Evolutionary conservation across 2,329 filamentous ascomycete species (phyloP).

Genomic region (Lachnellula arida): DNA sequence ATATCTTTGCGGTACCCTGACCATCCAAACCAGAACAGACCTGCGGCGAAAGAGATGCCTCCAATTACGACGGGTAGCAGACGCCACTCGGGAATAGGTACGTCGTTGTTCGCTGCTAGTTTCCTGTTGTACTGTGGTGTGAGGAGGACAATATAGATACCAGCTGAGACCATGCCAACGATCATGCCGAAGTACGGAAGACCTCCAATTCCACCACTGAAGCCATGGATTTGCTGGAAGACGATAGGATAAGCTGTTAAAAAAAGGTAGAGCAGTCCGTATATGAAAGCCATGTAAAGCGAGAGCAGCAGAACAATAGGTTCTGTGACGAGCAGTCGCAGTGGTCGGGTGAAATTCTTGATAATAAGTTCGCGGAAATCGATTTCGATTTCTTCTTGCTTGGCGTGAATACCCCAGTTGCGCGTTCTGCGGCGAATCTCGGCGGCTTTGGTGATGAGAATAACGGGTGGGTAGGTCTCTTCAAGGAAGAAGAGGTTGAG

Average conservation of each 20-base stretch:
- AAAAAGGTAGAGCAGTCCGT: constrained; percentile 78
- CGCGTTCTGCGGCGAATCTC: constrained; percentile 58
- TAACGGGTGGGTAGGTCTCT: constrained; percentile 66
- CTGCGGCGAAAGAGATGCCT: constrained; percentile 54
- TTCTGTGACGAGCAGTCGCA: constrained; percentile 54
- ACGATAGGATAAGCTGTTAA: constrained; percentile 80
- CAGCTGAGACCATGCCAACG: constrained; percentile 64
- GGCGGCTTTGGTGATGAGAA: constrained; percentile 56
- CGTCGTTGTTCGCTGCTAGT: constrained; percentile 60
- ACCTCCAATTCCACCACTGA: constrained; percentile 65
- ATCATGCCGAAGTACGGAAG: constrained; percentile 86
- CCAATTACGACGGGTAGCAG: constrained; percentile 57
- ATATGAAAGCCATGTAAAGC: constrained; percentile 71
- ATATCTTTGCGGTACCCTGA: constrained; percentile 46
- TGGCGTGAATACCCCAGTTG: constrained; percentile 68
- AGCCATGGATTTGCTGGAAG: constrained; percentile 67
- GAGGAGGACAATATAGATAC: constrained; percentile 55
- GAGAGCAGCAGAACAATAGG: constrained; percentile 65
- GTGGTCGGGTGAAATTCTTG: constrained; percentile 43
- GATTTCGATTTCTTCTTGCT: constrained; percentile 67
- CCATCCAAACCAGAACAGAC: constrained; percentile 78
- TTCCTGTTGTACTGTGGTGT: constrained; percentile 66
- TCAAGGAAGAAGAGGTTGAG: constrained; percentile 59
- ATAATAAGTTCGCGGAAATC: constrained; percentile 58
- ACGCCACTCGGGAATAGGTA: constrained; percentile 64